Percentiles rank a stretch among this genome's conserved stretches.
These are phyloP conservation scores for Beauveria varroae DNA, from an alignment of 2,329 filamentous ascomycete genomes.

Conservation along the genomic window DNA sequence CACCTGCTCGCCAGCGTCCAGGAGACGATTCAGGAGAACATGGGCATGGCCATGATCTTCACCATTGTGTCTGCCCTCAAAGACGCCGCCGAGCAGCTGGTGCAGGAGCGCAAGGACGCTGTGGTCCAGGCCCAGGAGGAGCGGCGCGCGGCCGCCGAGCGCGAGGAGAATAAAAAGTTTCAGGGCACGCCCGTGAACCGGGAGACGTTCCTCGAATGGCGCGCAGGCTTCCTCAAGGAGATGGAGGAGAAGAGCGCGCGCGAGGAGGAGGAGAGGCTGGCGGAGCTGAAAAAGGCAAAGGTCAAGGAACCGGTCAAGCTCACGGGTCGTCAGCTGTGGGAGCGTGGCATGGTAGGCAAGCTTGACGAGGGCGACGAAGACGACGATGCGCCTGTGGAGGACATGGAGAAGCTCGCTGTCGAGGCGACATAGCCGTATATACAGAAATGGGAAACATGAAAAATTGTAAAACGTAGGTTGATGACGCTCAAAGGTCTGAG, in stretches of 20 bases:
- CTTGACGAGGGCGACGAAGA: slow-evolving; percentile 59
- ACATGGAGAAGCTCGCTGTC: slow-evolving; percentile 66
- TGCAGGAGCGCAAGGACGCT: slow-evolving; percentile 63
- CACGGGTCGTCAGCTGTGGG: slow-evolving; percentile 71
- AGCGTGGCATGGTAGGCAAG: slow-evolving; percentile 62
- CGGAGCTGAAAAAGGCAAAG: slow-evolving; percentile 73
- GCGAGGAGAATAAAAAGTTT: slow-evolving; percentile 94
- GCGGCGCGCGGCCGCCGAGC: slow-evolving; percentile 53
- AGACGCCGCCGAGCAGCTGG: slow-evolving; percentile 80
- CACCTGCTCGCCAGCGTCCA: slow-evolving; percentile 62
- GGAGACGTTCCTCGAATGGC: slow-evolving; percentile 79
- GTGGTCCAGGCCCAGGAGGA: slow-evolving; percentile 46
- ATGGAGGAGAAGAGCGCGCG: slow-evolving; percentile 64
- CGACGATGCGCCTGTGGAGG: slow-evolving; percentile 53
- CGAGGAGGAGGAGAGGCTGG: slow-evolving; percentile 69
- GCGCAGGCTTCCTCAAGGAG: slow-evolving; percentile 68
- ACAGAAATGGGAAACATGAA: neutral
- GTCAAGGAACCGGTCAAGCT: slow-evolving; percentile 67
- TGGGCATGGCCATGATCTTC: slow-evolving; percentile 98
- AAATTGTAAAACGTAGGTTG: slow-evolving; percentile 1
- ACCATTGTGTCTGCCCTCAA: slow-evolving; percentile 82
- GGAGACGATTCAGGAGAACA: slow-evolving; percentile 78
- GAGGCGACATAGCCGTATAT: slow-evolving; percentile 32
- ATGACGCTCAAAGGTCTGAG: neutral
- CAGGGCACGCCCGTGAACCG: slow-evolving; percentile 83